phyloP scores from a whole-genome alignment of 2,329 filamentous ascomycete genomes.

The Chrysoporthe puriensis region DNA sequence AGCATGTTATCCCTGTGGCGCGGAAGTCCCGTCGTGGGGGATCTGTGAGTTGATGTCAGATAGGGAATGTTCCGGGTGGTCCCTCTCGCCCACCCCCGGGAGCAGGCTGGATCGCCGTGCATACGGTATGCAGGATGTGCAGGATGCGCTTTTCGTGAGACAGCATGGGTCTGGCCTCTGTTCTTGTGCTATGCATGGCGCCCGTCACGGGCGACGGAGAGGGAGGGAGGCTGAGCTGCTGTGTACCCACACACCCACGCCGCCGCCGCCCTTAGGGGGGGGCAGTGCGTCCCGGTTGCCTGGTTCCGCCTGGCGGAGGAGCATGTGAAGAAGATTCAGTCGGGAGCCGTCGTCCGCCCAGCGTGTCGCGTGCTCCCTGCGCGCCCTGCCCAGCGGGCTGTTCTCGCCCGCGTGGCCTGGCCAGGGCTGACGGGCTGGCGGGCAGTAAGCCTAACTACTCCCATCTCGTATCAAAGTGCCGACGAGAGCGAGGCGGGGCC shows the following conservation, averaged over 20 bases:
- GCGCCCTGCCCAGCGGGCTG: not conserved
- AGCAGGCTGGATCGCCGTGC: not conserved
- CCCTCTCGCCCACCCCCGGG: too few species aligned
- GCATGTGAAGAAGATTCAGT: constrained; percentile 3
- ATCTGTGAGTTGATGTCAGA: constrained; percentile 23
- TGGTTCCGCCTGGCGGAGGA: constrained; percentile 17
- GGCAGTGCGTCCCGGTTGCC: constrained; percentile 15
- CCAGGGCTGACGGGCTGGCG: not conserved
- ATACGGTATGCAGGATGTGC: not conserved
- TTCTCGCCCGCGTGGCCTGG: not conserved
- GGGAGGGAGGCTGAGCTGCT: not conserved
- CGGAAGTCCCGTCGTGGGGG: not conserved
- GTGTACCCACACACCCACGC: not conserved
- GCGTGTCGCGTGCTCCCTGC: not conserved
- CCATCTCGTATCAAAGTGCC: not conserved
- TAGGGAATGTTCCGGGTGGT: constrained; percentile 22
- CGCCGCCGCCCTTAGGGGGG: too few species aligned
- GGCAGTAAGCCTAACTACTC: not conserved
- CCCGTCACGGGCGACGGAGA: not conserved
- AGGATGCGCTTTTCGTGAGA: not conserved
- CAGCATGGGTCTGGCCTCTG: constrained; percentile 1
- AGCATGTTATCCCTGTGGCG: constrained; percentile 1
- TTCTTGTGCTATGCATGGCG: not conserved
- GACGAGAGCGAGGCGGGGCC: too few species aligned
- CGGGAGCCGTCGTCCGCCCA: too few species aligned